A percentile compares a stretch with the other conserved stretches of the same genome.
Evolutionary conservation across 495 filamentous ascomycete species (phyloP).

Genomic region (Aspergillus sclerotioniger): DNA sequence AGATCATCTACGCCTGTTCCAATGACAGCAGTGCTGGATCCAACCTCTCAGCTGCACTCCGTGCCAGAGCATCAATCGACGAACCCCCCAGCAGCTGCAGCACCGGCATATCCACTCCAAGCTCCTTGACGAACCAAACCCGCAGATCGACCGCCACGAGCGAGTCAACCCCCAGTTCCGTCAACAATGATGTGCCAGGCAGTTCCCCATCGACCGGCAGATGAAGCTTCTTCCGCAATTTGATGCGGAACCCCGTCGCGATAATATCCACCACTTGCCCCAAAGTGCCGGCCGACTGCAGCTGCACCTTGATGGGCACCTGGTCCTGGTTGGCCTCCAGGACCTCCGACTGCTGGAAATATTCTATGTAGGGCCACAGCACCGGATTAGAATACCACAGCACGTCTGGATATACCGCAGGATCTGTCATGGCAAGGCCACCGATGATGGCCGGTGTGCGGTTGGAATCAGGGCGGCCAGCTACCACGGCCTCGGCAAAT

Average conservation of each 20-base stretch:
- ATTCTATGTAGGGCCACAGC: conserved; percentile 2
- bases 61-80: conserved; percentile 9
- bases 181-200: conserved; percentile 3
- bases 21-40: neutral
- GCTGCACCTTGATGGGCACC: neutral
- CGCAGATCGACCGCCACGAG: conserved; percentile 36
- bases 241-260: conserved; percentile 2
- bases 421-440: conserved; percentile 9
- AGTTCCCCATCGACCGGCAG: neutral
- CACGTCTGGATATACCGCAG: neutral
- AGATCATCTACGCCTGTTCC: neutral
- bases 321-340: neutral
- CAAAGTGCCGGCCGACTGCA: neutral
- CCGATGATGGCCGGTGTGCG: neutral
- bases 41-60: conserved; percentile 2
- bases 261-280: neutral
- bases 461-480: conserved; percentile 2
- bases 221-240: conserved; percentile 4
- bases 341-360: conserved; percentile 1
- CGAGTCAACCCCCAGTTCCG: conserved; percentile 39
- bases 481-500: conserved; percentile 8
- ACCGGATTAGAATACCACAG: conserved; percentile 6
- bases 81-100: conserved; percentile 46
- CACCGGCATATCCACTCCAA: conserved; percentile 46
- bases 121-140: conserved; percentile 35